phyloP scores from a whole-genome alignment of 2,329 filamentous ascomycete species.

The Penicillium sp. region DNA sequence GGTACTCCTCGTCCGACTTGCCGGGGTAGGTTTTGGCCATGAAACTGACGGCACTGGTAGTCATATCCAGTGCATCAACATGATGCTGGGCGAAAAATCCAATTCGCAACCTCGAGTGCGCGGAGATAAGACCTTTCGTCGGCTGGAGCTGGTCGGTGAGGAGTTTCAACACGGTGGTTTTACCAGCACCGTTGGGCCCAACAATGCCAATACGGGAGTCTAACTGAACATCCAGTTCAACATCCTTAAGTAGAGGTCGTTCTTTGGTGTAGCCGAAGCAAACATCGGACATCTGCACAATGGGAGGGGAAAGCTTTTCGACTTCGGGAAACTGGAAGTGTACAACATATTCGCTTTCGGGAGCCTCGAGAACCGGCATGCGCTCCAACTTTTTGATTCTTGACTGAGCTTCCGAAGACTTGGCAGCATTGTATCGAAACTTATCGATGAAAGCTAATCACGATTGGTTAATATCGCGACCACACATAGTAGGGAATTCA shows the following conservation, averaged over 20 bases:
- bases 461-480: conserved; percentile 2
- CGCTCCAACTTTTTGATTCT: conserved; percentile 98
- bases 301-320: conserved; percentile 93
- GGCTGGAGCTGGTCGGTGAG: conserved; percentile 79
- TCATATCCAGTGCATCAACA: conserved; percentile 90
- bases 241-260: conserved; percentile 71
- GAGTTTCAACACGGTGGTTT: conserved; percentile 97
- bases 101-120: conserved; percentile 79
- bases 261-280: conserved; percentile 81
- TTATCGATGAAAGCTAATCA: conserved; percentile 86
- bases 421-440: conserved; percentile 98
- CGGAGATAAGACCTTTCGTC: conserved; percentile 73
- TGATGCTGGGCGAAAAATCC: conserved; percentile 99
- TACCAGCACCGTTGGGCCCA: conserved; percentile 97
- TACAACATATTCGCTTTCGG: conserved; percentile 90
- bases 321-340: conserved; percentile 97
- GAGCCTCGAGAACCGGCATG: conserved; percentile 85
- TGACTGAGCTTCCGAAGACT: conserved; percentile 95
- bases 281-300: conserved; percentile 93
- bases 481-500: neutral
- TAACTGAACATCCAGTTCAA: conserved; percentile 94
- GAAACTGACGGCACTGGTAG: conserved; percentile 82
- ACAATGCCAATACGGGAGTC: conserved; percentile 98
- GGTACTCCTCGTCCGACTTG: conserved; percentile 92
- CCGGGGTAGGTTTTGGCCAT: conserved; percentile 92